Conservation (phyloP, 2,329 filamentous ascomycete species). For the Geosmithia morbida region DNA sequence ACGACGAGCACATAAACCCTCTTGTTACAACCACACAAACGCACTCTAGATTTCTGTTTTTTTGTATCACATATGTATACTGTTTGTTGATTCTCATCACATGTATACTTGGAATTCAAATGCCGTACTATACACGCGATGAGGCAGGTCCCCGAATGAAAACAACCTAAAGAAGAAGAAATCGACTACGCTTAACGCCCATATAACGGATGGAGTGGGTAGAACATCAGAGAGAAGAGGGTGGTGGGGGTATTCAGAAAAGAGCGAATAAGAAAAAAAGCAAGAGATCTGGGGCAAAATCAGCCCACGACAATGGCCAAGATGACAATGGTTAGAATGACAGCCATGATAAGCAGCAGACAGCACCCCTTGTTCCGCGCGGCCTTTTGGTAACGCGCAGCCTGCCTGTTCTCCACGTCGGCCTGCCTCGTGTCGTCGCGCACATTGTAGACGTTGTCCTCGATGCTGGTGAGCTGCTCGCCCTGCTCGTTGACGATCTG, state of each 20-base stretch:
- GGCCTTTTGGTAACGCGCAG: slow-evolving; percentile 86
- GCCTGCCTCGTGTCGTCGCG: slow-evolving; percentile 72
- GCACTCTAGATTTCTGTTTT: too few relatives aligned
- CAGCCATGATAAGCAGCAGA: slow-evolving; percentile 70
- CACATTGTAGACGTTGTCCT: slow-evolving; percentile 74
- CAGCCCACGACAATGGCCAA: slow-evolving; percentile 71
- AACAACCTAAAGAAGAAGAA: not conserved
- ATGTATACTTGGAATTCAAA: not conserved
- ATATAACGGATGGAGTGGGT: not conserved
- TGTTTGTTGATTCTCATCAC: not conserved
- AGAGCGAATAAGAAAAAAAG: not conserved
- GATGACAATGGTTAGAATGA: slow-evolving; percentile 82
- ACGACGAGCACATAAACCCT: not conserved
- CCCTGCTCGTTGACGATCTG: slow-evolving; percentile 95
- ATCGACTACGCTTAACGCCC: slow-evolving; percentile 1
- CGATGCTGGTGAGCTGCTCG: slow-evolving; percentile 73
- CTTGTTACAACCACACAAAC: too few relatives aligned
- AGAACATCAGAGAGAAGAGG: not conserved
- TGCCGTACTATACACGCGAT: not conserved
- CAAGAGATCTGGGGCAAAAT: slow-evolving; percentile 5
- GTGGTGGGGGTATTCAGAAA: not conserved
- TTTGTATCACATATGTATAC: not conserved
- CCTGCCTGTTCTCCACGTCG: slow-evolving; percentile 71
- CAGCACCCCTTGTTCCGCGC: slow-evolving; percentile 92
- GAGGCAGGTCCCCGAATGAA: not conserved